A percentile compares a stretch with the other conserved stretches of the same genome.
phyloP scores from a whole-genome alignment of 1,284 basidiomycete species.

The Ustilago lituana region DNA sequence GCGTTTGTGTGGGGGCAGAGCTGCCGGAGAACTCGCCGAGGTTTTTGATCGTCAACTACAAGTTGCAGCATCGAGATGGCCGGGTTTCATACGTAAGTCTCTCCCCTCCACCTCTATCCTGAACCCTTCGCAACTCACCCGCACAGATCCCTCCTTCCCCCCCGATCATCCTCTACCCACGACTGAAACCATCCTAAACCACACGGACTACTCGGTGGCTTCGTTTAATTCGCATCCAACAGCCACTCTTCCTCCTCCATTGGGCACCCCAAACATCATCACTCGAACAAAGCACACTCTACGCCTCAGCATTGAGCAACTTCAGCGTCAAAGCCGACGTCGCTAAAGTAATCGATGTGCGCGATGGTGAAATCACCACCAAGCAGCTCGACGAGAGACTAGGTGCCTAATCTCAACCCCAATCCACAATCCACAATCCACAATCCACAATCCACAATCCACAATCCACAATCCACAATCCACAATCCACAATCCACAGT shows the following conservation, averaged over 20 bases:
- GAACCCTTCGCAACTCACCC: neutral
- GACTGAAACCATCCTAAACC: too few relatives aligned
- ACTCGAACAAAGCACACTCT: slow-evolving; percentile 62
- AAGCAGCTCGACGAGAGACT: slow-evolving; percentile 45
- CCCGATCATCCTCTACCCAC: too few relatives aligned
- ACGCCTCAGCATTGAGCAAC: slow-evolving; percentile 62
- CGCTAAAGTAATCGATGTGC: slow-evolving; percentile 59
- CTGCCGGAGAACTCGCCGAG: slow-evolving; percentile 88
- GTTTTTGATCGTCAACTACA: slow-evolving; percentile 85
- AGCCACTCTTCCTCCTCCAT: slow-evolving; percentile 41
- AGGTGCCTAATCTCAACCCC: slow-evolving; percentile 34
- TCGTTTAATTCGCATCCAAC: neutral
- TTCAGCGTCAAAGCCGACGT: slow-evolving; percentile 58
- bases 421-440: too few relatives aligned
- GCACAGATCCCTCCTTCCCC: too few relatives aligned
- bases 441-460: too few relatives aligned
- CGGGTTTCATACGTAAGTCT: slow-evolving; percentile 75
- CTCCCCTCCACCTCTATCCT: neutral
- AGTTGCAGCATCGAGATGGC: slow-evolving; percentile 82
- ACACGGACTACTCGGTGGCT: neutral
- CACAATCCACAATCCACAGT: too few relatives aligned
- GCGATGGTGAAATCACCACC: slow-evolving; percentile 51
- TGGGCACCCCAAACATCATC: slow-evolving; percentile 62
- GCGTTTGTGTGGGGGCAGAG: slow-evolving; percentile 72
- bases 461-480: too few relatives aligned